A percentile compares a stretch with the other conserved stretches of the same genome.
Conservation (phyloP, 1,139 yeast genomes). For the Debaryomyces psychrophilus region DNA sequence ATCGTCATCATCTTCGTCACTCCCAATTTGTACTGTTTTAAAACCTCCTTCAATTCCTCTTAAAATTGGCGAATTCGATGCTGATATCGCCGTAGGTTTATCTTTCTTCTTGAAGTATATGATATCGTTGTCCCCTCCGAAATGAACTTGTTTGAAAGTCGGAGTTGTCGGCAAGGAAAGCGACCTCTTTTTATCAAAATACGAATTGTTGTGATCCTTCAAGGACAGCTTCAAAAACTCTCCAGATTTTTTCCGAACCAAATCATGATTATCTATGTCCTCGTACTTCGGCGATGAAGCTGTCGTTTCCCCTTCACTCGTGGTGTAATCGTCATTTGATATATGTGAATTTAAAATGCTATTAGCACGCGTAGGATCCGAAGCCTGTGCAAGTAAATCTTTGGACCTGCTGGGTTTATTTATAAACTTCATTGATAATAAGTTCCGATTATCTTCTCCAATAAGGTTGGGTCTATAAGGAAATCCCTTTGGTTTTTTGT, state of each 20-base stretch:
- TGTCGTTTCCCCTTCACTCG: background rate
- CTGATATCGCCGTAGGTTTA: conserved; percentile 74
- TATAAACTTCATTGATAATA: conserved; percentile 42
- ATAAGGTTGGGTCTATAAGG: background rate
- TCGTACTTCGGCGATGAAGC: background rate
- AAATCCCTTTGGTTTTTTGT: background rate
- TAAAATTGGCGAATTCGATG: conserved; percentile 59
- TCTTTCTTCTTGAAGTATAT: conserved; percentile 73
- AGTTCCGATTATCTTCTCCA: conserved; percentile 13
- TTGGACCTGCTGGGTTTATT: conserved; percentile 46
- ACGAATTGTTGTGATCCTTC: conserved; percentile 38
- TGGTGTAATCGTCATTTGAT: background rate
- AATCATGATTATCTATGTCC: conserved; percentile 15
- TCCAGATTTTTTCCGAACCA: conserved; percentile 76
- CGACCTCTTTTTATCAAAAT: conserved; percentile 45
- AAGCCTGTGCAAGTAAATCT: conserved; percentile 35
- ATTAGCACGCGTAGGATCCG: conserved; percentile 40
- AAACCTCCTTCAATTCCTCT: conserved; percentile 25
- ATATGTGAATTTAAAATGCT: conserved; percentile 26
- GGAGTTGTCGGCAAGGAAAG: conserved; percentile 77
- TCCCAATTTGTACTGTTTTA: conserved; percentile 14
- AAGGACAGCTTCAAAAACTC: conserved; percentile 78
- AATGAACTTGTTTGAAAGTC: conserved; percentile 74
- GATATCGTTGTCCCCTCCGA: conserved; percentile 68
- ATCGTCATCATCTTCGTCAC: conserved; percentile 25